Evolutionary conservation across 371 early-diverging fungal genomes (phyloP), one percentile per base, ranked within the genome.

Genomic region (Actinomortierella ambigua): DNA sequence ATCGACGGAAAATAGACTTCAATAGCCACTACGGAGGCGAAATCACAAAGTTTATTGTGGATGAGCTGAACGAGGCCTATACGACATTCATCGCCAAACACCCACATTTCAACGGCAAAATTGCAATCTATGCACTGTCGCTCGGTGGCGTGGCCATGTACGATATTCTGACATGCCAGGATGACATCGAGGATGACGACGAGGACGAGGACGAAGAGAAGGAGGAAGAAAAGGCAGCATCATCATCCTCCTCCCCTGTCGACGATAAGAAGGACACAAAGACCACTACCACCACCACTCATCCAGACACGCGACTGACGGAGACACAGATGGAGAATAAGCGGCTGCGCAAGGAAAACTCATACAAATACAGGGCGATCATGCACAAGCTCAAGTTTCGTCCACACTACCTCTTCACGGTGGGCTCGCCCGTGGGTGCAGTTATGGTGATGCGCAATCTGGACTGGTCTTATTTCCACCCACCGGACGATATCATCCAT

Each of bases 141-240:
- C 79, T 89, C 8, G 91, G 91, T 34, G 88, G 89, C 8, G 77
- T 89, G 18, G 84, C 87, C 61, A 76, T 79, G 53, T 90, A 82
- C 57, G 89, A 89, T 59, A 77, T 90, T 55, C 44, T 73, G 22
- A 69, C 78, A 28, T 86, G 81, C 18, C 57, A 61, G 29, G 82
- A 79, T 43, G 79, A 81, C 60, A 34, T 34, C 34, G 34, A 34
- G 34, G 62, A 67, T 24, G 61, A 61, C 11, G 75, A 77, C 7
- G 76, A 78, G 41, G 79, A 75, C 9, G 43, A 54, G 15, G 59
- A 63, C 40, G 64, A 67, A 26, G 61, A 59, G 63, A 59, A 66
- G 15, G 29, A 29, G 1, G 52, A 42, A 15, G 52, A 57, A n/a
- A 63, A 63, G 15, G 46, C 53, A 29, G 28, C 50, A 11, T 49